These are phyloP conservation scores for Chytridiales sp. DNA, from an alignment of 371 early-diverging fungal species.

Conservation along the genomic window DNA sequence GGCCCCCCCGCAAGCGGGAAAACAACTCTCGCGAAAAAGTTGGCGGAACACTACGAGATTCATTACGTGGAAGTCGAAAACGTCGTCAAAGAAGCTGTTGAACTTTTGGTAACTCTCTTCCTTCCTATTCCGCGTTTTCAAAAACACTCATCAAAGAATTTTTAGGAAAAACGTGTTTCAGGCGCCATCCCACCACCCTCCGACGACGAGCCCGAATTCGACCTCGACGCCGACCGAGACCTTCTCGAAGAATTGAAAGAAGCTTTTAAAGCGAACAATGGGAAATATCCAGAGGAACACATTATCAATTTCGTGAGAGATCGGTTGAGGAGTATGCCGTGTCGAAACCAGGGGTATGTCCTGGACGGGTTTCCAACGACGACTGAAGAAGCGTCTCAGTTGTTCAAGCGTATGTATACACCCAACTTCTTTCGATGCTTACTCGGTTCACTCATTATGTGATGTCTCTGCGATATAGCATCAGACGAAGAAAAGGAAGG, in stretches of 20 bases:
- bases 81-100: constrained; percentile 46
- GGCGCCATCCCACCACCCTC: background rate
- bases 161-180: background rate
- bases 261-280: constrained; percentile 39
- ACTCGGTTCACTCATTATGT: background rate
- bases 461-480: constrained; percentile 10
- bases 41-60: constrained; percentile 51
- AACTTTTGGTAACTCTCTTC: constrained; percentile 30
- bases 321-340: constrained; percentile 49
- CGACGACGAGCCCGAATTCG: constrained; percentile 40
- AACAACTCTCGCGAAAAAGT: constrained; percentile 36
- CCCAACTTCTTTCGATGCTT: constrained; percentile 6
- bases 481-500: constrained; percentile 52
- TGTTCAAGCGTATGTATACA: constrained; percentile 41
- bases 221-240: constrained; percentile 43
- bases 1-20: constrained; percentile 57
- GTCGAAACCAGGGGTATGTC: constrained; percentile 56
- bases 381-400: constrained; percentile 39
- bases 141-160: background rate
- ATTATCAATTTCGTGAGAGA: constrained; percentile 49
- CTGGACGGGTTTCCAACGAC: constrained; percentile 52
- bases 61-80: constrained; percentile 45
- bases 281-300: constrained; percentile 42
- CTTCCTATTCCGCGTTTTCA: background rate
- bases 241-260: constrained; percentile 48